Conservation (phyloP, 768 basidiomycete species). For the Lactarius sp. region DNA sequence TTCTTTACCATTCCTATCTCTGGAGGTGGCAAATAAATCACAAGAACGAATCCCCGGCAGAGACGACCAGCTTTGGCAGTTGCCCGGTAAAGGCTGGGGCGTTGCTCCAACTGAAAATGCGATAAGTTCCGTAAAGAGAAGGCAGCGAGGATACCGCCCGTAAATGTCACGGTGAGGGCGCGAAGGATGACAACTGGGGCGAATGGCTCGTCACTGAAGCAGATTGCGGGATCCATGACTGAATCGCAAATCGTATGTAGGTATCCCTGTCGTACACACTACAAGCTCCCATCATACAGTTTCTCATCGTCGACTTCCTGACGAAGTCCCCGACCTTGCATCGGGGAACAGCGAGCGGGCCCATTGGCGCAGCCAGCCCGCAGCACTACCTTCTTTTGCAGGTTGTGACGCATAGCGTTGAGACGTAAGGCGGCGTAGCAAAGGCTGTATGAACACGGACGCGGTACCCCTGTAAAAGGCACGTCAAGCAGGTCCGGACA, state of each 20-base stretch:
- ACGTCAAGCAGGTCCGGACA: not conserved
- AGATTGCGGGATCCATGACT: not conserved
- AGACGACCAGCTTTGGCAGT: not conserved
- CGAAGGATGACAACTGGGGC: not conserved
- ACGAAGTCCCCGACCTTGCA: not conserved
- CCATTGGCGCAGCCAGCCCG: conserved; percentile 15
- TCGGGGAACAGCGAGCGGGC: conserved; percentile 11
- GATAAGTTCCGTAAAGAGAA: not conserved
- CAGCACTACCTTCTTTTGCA: conserved; percentile 10
- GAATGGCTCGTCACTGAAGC: not conserved
- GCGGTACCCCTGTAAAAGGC: conserved; percentile 9
- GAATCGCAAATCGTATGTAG: not conserved
- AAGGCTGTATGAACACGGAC: conserved; percentile 13
- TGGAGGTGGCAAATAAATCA: not conserved
- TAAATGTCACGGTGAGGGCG: not conserved
- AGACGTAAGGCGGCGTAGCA: not conserved
- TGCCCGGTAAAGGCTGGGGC: not conserved
- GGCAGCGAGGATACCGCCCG: not conserved
- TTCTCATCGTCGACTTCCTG: conserved; percentile 3
- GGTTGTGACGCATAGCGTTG: not conserved
- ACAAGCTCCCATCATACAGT: not conserved
- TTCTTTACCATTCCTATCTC: no score
- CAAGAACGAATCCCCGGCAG: not conserved
- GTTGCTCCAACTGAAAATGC: not conserved
- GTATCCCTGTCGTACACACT: not conserved